phyloP scores from a whole-genome alignment of 129 eudicot genomes.

The Escallonia herrerae region DNA sequence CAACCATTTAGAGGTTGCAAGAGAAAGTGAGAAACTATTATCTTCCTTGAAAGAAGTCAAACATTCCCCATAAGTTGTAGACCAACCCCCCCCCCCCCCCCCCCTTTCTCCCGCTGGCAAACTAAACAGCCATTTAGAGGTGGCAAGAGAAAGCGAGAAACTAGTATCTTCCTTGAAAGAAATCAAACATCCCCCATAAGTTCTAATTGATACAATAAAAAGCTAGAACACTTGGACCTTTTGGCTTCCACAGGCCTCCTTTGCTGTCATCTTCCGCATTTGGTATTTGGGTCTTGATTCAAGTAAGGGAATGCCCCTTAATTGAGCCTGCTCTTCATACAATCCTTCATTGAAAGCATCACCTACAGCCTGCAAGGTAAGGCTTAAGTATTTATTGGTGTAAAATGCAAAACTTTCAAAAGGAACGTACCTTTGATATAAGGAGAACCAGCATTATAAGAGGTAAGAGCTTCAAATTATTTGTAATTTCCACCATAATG shows the following conservation, averaged over 20 bases:
- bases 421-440: conserved; percentile 68
- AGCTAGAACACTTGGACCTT: conserved; percentile 37
- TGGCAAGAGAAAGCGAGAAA: no score
- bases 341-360: conserved; percentile 97
- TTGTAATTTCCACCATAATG: conserved; percentile 94
- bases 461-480: conserved; percentile 84
- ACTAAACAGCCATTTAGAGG: no score
- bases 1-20: no score
- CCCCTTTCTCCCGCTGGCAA: no score
- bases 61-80: no score
- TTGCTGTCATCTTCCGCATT: conserved; percentile 89
- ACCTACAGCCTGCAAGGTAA: conserved; percentile 78
- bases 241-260: conserved; percentile 80
- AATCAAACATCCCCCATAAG: no score
- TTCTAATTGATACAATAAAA: no score
- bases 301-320: conserved; percentile 84
- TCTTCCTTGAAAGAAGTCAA: no score
- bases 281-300: conserved; percentile 93
- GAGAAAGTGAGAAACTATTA: no score
- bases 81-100: no score
- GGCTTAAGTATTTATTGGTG: conserved; percentile 5
- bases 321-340: conserved; percentile 93
- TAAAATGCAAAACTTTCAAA: neutral
- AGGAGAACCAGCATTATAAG: conserved; percentile 99
- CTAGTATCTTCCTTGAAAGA: no score